These are phyloP conservation scores for Ophiostoma pallidulum DNA, from an alignment of 2,329 filamentous ascomycete species.

Conservation along the genomic window DNA sequence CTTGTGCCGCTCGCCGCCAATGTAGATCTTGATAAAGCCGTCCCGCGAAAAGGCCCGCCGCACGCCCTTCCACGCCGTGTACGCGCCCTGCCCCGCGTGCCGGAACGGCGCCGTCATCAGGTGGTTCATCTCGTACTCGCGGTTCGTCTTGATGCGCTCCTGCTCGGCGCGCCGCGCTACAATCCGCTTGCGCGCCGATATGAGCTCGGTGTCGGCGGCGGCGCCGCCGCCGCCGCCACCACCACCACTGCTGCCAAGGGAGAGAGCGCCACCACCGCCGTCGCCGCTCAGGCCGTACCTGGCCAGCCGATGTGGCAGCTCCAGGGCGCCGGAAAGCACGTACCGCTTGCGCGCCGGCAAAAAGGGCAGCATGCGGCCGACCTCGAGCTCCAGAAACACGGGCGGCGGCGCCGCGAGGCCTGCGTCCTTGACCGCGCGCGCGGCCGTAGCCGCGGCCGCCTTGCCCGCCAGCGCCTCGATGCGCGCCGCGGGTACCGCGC, in stretches of 20 bases:
- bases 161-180: conserved; percentile 28
- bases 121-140: conserved; percentile 45
- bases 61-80: conserved; percentile 34
- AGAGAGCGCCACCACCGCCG: too few species aligned
- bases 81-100: conserved; percentile 34
- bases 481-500: conserved; percentile 37
- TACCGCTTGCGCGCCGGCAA: conserved; percentile 34
- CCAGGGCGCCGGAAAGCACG: conserved; percentile 28
- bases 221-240: background rate
- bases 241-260: background rate
- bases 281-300: conserved; percentile 16
- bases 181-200: conserved; percentile 18
- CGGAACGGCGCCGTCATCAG: conserved; percentile 50
- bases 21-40: conserved; percentile 43
- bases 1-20: conserved; percentile 36
- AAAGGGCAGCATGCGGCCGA: conserved; percentile 41
- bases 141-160: conserved; percentile 28
- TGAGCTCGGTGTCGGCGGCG: background rate
- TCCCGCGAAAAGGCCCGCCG: conserved; percentile 45
- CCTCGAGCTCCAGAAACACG: conserved; percentile 43
- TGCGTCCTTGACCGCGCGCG: conserved; percentile 14
- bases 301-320: conserved; percentile 29
- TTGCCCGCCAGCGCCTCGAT: conserved; percentile 3
- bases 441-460: conserved; percentile 13
- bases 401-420: conserved; percentile 16